Percentiles rank a stretch among this genome's conserved stretches.
phyloP scores from a whole-genome alignment of 75 land plant genomes.

The Azolla pinnata region DNA sequence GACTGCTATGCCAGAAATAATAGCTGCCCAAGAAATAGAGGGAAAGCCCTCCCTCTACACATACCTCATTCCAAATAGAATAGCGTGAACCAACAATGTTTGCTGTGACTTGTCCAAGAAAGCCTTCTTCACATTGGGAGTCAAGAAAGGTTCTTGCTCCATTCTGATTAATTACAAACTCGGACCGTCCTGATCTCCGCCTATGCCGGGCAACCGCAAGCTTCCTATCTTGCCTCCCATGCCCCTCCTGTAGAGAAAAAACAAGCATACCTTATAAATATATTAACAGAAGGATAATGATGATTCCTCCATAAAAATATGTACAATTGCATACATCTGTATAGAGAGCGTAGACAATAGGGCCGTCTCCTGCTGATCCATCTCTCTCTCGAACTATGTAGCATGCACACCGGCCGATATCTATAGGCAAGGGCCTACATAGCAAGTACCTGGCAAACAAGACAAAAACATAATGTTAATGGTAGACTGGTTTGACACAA shows the following conservation, averaged over 20 bases:
- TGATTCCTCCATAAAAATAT: no score
- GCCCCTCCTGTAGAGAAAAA: conserved; percentile 70
- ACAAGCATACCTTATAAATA: no score
- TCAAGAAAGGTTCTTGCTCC: conserved; percentile 25
- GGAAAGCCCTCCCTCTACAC: not conserved
- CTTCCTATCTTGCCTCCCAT: conserved; percentile 61
- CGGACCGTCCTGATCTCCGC: conserved; percentile 47
- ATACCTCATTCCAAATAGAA: conserved; percentile 73
- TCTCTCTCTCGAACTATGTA: conserved; percentile 44
- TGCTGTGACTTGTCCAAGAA: conserved; percentile 40
- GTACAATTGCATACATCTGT: conserved; percentile 48
- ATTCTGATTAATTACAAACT: conserved; percentile 52
- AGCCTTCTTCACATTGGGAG: conserved; percentile 53
- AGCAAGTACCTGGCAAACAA: conserved; percentile 41
- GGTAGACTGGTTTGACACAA: not conserved
- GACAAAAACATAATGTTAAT: no score
- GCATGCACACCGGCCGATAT: conserved; percentile 72
- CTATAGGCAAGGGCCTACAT: conserved; percentile 59
- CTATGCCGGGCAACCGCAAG: conserved; percentile 61
- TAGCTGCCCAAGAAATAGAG: not conserved
- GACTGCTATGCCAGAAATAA: not conserved
- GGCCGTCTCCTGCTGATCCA: conserved; percentile 28
- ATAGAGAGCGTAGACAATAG: conserved; percentile 53
- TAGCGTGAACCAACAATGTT: conserved; percentile 70
- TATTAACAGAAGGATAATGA: no score